Percentiles rank a stretch among this genome's conserved stretches.
These are phyloP conservation scores for Pilaira anomala DNA, from an alignment of 192 early-diverging fungal genomes.

Conservation along the genomic window DNA sequence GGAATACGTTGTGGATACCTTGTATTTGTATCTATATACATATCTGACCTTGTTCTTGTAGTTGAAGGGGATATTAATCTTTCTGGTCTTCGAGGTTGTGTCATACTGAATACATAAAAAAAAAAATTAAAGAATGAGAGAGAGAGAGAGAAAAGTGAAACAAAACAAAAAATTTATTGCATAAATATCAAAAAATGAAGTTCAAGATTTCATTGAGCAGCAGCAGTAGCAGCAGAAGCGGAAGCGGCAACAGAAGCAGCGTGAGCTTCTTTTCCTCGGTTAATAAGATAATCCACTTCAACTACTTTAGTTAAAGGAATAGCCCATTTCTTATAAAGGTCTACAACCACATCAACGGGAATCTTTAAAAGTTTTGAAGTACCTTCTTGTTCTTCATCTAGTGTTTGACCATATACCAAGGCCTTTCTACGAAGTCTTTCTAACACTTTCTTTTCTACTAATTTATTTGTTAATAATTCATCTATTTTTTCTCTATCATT, in stretches of 20 bases:
- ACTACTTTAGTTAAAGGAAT: constrained; percentile 97
- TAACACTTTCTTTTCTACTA: constrained; percentile 82
- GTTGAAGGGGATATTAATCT: too few species aligned
- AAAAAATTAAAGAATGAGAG: not conserved
- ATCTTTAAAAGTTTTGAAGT: constrained; percentile 49
- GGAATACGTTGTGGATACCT: too few species aligned
- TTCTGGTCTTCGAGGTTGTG: too few species aligned
- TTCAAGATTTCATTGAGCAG: too few species aligned
- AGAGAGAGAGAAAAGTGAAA: not conserved
- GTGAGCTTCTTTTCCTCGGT: constrained; percentile 40
- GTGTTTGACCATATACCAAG: constrained; percentile 84
- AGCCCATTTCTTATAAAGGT: constrained; percentile 91
- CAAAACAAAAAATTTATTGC: not conserved
- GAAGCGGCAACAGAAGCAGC: too few species aligned
- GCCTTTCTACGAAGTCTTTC: constrained; percentile 85
- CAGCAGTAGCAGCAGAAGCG: too few species aligned
- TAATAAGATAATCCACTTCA: constrained; percentile 89
- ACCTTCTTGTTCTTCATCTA: constrained; percentile 37
- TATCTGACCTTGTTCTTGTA: too few species aligned
- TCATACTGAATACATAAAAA: too few species aligned
- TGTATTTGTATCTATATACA: too few species aligned
- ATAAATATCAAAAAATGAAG: not conserved
- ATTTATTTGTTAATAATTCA: constrained; percentile 83
- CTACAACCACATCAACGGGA: constrained; percentile 78
- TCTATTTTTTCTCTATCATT: constrained; percentile 75